These are phyloP conservation scores for Penicillium sp. DNA, from an alignment of 2,329 filamentous ascomycete genomes.

Conservation along the genomic window DNA sequence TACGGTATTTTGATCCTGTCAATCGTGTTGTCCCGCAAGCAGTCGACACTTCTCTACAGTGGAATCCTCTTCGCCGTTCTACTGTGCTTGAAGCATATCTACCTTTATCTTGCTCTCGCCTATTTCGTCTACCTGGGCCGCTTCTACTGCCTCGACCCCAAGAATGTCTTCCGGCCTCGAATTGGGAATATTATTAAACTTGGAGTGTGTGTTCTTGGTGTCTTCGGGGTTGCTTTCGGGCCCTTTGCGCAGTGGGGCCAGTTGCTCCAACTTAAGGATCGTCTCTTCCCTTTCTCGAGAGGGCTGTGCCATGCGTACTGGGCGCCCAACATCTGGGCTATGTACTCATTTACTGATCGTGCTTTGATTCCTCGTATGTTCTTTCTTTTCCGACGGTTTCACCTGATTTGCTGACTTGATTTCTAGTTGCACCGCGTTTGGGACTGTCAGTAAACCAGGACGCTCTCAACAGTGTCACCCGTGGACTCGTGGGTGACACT, in stretches of 20 bases:
- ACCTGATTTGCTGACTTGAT: conserved; percentile 36
- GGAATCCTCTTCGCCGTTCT: conserved; percentile 83
- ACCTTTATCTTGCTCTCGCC: conserved; percentile 91
- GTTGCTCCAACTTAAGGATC: conserved; percentile 78
- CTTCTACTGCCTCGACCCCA: conserved; percentile 80
- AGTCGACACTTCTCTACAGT: conserved; percentile 74
- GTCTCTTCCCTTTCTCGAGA: conserved; percentile 91
- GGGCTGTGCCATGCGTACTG: conserved; percentile 97
- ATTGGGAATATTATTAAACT: conserved; percentile 84
- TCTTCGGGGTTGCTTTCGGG: conserved; percentile 83
- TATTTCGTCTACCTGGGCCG: conserved; percentile 95
- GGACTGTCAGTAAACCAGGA: conserved; percentile 73
- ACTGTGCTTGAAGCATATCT: conserved; percentile 96
- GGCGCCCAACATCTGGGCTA: conserved; percentile 95
- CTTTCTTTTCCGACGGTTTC: too few relatives aligned
- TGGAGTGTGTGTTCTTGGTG: conserved; percentile 69
- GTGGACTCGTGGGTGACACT: conserved; percentile 90
- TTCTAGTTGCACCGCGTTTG: conserved; percentile 76
- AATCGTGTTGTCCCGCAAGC: conserved; percentile 77
- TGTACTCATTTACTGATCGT: conserved; percentile 91
- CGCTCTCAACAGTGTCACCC: conserved; percentile 85
- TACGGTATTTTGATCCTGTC: conserved; percentile 90
- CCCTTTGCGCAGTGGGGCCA: conserved; percentile 84
- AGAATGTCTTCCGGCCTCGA: conserved; percentile 74
- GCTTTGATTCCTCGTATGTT: conserved; percentile 74